Base-by-base conservation (phyloP, 2,329 filamentous ascomycete species). In the Fusarium ambrosium region DNA sequence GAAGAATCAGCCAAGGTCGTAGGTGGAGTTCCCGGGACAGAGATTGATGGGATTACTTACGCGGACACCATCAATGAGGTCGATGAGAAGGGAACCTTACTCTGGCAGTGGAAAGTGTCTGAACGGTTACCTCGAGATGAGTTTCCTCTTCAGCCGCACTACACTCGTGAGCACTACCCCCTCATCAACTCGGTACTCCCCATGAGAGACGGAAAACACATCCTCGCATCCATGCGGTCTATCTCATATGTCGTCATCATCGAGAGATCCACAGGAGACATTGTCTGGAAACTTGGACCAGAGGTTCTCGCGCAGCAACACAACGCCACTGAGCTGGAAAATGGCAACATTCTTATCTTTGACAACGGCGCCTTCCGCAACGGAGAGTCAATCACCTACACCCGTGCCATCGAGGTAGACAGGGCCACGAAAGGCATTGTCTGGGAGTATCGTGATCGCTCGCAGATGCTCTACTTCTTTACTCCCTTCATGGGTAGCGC, bases 401-500 rank as follows among this genome's bases (percentile, higher is more conserved):
- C 78, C 3, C 79, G 79, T 0, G 76, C 72, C 0, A 78, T 81
- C 8, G 78, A 81, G 51, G 68, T 81, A 0, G 76, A 79, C 20
- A 60, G 78, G 18, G 14, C 34, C 0, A 78, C 74, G 1, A 76
- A 75, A 56, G 24, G 77, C 3, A 75, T 81, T 41, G 76, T 79
- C 5, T 80, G 79, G 79, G 78, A 81, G 65, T 81, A 81, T 24
- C 75, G 79, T 1, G 80, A 81, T 34, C 69, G 71, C 4, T 78
- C 79, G 4, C 78, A 79, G 63, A 79, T 79, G 73, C 68, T 77
- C 16, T 78, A 76, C 64, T 81, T 81, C 62, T 81, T 80, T 27
- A 81, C 79, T 1, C 80, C 79, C 0, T 81, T 81, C 36, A 80
- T 80, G 80, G 79, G 78, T 0, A 80, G 79, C 45, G 79, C 79